Evolutionary conservation across 164 flowering plant genomes (phyloP).

Genomic region (Vitis amurensis): DNA sequence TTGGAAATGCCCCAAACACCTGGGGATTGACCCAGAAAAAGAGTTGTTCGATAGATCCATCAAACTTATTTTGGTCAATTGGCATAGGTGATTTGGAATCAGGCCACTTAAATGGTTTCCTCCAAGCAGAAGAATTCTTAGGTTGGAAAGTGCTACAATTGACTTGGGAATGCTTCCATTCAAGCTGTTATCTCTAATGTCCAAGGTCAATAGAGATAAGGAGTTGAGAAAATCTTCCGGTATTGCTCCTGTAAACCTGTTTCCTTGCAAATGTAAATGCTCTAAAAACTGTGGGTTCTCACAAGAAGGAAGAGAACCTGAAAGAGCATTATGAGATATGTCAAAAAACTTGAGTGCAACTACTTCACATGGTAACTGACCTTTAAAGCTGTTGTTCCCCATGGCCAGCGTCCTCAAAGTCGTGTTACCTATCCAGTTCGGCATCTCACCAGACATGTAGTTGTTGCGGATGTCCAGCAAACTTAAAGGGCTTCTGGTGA

Average conservation of each 20-base stretch:
- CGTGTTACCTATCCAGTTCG: background rate
- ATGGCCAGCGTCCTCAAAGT: background rate
- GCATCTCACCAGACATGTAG: too few species aligned
- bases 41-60: conserved; percentile 8
- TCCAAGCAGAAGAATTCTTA: background rate
- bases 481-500: too few species aligned
- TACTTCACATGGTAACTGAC: background rate
- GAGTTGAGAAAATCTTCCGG: background rate
- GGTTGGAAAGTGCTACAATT: background rate
- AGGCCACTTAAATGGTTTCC: conserved; percentile 2
- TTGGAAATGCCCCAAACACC: background rate
- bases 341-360: background rate
- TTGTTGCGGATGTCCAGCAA: too few species aligned
- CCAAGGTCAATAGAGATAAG: background rate
- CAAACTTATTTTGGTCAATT: background rate
- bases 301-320: background rate
- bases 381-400: background rate
- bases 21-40: conserved; percentile 2
- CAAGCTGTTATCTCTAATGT: conserved; percentile 1
- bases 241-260: background rate
- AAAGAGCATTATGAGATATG: background rate
- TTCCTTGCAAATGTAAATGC: conserved; percentile 5
- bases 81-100: conserved; percentile 1
- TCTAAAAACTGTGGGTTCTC: background rate
- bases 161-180: conserved; percentile 1